A percentile compares a stretch with the other conserved stretches of the same genome.
Conservation (phyloP, 495 filamentous ascomycete genomes). For the Bathelium albidoporum region DNA sequence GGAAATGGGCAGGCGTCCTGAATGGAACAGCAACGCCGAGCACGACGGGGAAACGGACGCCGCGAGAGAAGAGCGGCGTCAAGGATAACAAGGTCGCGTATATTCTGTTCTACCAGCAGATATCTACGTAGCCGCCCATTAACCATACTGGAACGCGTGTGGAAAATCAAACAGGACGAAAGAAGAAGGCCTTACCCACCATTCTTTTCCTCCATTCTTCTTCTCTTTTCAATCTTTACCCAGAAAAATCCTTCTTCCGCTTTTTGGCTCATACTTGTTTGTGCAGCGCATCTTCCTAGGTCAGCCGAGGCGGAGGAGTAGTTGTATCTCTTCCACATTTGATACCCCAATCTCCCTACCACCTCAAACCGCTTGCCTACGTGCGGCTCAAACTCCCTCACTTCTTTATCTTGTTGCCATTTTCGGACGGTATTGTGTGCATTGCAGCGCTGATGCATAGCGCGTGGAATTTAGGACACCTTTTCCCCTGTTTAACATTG, state of each 20-base stretch:
- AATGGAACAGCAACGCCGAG: constrained; percentile 39
- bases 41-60: constrained; percentile 50
- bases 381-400: neutral
- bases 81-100: constrained; percentile 96
- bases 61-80: constrained; percentile 54
- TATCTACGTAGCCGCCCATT: constrained; percentile 24
- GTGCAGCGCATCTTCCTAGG: neutral
- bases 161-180: constrained; percentile 13
- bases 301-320: neutral
- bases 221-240: neutral
- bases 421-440: neutral
- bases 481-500: neutral
- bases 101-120: constrained; percentile 84
- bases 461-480: neutral
- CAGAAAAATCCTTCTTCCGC: neutral
- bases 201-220: no score
- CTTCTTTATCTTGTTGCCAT: neutral
- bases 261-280: neutral
- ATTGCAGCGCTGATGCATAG: constrained; percentile 3
- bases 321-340: neutral
- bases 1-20: constrained; percentile 54
- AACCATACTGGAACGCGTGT: no score
- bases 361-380: neutral
- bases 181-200: no score
- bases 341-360: neutral